Conservation (phyloP, 306 rosid genomes). For the Quercus mongolica region DNA sequence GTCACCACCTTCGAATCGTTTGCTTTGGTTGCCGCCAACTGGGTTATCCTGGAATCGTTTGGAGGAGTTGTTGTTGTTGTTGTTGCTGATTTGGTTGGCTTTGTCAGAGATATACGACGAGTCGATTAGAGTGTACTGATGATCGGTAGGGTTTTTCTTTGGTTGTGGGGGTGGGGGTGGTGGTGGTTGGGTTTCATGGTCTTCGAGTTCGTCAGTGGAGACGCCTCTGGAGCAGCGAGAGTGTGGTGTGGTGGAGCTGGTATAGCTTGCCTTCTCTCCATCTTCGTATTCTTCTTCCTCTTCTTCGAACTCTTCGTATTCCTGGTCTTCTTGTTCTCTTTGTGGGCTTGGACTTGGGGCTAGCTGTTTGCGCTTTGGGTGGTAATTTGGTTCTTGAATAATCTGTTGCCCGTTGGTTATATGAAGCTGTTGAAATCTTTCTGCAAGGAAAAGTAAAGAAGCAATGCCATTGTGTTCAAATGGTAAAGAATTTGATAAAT, state of each 20-base stretch:
- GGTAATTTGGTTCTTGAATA: conserved; percentile 28
- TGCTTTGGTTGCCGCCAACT: background rate
- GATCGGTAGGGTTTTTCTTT: conserved; percentile 1
- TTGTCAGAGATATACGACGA: background rate
- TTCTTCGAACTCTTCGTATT: conserved; percentile 39
- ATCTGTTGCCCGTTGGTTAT: conserved; percentile 19
- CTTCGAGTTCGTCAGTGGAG: conserved; percentile 60
- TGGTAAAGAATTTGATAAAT: background rate
- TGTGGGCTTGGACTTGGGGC: conserved; percentile 20
- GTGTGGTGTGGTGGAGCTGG: conserved; percentile 68
- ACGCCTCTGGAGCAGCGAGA: conserved; percentile 86
- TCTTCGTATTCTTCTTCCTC: conserved; percentile 44
- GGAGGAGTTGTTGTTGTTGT: no score
- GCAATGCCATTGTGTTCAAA: background rate
- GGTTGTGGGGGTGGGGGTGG: background rate
- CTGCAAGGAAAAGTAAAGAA: conserved; percentile 23
- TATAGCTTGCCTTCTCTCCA: conserved; percentile 54
- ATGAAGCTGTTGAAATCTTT: conserved; percentile 49
- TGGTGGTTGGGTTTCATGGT: conserved; percentile 4
- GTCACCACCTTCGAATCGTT: conserved; percentile 21
- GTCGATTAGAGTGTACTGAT: background rate
- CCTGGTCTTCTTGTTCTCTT: conserved; percentile 32
- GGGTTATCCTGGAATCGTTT: no score
- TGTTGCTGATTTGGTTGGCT: background rate
- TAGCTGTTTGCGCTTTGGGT: conserved; percentile 23